phyloP scores from a whole-genome alignment of 73 alveolate species.

The Stentor roeselii region DNA sequence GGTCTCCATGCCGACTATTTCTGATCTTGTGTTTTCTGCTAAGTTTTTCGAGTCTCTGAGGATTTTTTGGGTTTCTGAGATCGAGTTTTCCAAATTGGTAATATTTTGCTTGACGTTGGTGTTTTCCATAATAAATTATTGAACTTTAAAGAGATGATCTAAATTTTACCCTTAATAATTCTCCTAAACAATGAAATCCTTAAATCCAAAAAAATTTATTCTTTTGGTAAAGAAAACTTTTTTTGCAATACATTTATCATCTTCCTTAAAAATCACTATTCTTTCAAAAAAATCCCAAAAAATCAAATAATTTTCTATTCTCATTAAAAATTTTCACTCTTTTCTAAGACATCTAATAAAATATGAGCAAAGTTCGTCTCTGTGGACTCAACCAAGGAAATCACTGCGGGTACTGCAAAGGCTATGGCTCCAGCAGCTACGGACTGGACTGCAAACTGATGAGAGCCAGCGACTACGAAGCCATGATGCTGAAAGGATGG shows the following conservation, averaged over 20 bases:
- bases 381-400: background rate
- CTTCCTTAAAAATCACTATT: no score
- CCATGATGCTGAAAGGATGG: conserved; percentile 6
- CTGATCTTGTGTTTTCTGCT: conserved; percentile 15
- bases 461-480: conserved; percentile 10
- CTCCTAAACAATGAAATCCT: no score
- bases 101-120: conserved; percentile 8
- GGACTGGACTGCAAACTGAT: background rate
- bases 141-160: no score
- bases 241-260: no score
- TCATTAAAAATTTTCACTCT: background rate
- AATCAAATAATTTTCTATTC: background rate
- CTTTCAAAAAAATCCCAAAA: background rate
- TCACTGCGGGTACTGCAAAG: background rate
- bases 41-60: conserved; percentile 2
- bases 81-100: background rate
- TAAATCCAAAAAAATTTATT: no score
- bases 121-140: no score
- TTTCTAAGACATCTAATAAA: background rate
- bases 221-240: no score
- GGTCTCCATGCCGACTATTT: conserved; percentile 13
- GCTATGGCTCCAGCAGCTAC: background rate
- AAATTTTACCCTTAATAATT: no score
- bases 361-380: background rate
- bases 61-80: background rate